Evolutionary conservation across 2,329 filamentous ascomycete genomes (phyloP).

Genomic region (Aureobasidium sp.): DNA sequence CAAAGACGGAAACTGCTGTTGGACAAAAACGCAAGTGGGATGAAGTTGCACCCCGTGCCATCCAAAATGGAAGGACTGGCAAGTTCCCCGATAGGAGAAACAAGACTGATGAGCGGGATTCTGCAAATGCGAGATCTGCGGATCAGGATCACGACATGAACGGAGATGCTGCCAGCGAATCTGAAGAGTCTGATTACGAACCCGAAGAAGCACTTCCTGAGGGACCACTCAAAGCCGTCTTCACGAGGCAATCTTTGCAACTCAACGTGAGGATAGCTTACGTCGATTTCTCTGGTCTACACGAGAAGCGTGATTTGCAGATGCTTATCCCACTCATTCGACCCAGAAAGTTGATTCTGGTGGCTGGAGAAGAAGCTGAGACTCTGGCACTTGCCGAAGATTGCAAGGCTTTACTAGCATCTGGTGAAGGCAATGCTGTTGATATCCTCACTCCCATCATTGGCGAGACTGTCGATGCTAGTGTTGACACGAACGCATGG

Average conservation of each 20-base stretch:
- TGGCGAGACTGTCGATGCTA: conserved; percentile 73
- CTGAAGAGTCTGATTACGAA: conserved; percentile 43
- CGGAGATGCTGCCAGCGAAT: conserved; percentile 33
- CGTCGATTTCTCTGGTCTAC: conserved; percentile 84
- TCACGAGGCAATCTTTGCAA: conserved; percentile 53
- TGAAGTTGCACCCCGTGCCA: conserved; percentile 43
- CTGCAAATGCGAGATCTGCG: conserved; percentile 19
- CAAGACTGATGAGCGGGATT: conserved; percentile 19
- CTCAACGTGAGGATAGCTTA: conserved; percentile 72
- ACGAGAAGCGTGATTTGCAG: conserved; percentile 86
- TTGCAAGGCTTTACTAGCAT: conserved; percentile 58
- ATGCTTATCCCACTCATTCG: conserved; percentile 93
- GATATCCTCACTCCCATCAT: conserved; percentile 74
- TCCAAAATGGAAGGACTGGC: background rate
- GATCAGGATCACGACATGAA: conserved; percentile 17
- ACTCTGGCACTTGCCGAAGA: conserved; percentile 70
- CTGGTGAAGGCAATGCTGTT: conserved; percentile 27
- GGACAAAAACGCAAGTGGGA: conserved; percentile 96
- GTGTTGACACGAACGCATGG: conserved; percentile 97
- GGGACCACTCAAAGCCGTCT: conserved; percentile 69
- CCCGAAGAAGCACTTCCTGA: conserved; percentile 39
- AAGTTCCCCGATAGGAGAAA: conserved; percentile 30
- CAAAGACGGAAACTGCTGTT: conserved; percentile 43
- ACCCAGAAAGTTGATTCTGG: conserved; percentile 88
- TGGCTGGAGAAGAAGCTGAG: conserved; percentile 71